Percentiles rank a stretch among this genome's conserved stretches.
phyloP scores from a whole-genome alignment of 352 stramenopile genomes.

The Paralagenidium karlingii region DNA sequence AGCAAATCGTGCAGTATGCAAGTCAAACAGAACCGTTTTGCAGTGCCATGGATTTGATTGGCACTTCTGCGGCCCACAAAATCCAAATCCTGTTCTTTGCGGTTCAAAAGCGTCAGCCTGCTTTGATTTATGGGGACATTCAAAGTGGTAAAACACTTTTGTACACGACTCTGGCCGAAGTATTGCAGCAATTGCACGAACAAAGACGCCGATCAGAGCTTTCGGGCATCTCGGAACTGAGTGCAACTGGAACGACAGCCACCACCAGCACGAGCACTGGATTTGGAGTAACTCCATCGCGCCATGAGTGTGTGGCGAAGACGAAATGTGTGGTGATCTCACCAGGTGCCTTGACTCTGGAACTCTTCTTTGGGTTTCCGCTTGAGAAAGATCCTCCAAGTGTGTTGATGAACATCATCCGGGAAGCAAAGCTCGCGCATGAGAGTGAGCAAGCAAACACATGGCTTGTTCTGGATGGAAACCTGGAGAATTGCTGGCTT shows the following conservation, averaged over 20 bases:
- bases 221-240: not conserved
- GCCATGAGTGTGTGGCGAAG: slow-evolving; percentile 3
- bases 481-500: slow-evolving; percentile 28
- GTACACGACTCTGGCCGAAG: slow-evolving; percentile 20
- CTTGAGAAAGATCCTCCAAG: slow-evolving; percentile 6
- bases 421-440: slow-evolving; percentile 24
- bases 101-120: slow-evolving; percentile 10
- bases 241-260: too few relatives aligned
- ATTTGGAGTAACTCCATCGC: too few relatives aligned
- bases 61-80: too few relatives aligned
- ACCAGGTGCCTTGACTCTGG: slow-evolving; percentile 19
- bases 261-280: not conserved
- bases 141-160: slow-evolving; percentile 42
- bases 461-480: slow-evolving; percentile 57
- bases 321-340: slow-evolving; percentile 21
- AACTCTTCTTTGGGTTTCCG: slow-evolving; percentile 15
- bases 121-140: slow-evolving; percentile 24
- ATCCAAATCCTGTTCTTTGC: slow-evolving; percentile 28
- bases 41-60: too few relatives aligned
- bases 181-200: slow-evolving; percentile 9
- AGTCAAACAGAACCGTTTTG: too few relatives aligned
- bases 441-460: slow-evolving; percentile 12
- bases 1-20: too few relatives aligned
- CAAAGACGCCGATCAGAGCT: not conserved
- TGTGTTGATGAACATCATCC: slow-evolving; percentile 22